phyloP scores from a whole-genome alignment of 2,329 filamentous ascomycete genomes.

The Trichothecium roseum region DNA sequence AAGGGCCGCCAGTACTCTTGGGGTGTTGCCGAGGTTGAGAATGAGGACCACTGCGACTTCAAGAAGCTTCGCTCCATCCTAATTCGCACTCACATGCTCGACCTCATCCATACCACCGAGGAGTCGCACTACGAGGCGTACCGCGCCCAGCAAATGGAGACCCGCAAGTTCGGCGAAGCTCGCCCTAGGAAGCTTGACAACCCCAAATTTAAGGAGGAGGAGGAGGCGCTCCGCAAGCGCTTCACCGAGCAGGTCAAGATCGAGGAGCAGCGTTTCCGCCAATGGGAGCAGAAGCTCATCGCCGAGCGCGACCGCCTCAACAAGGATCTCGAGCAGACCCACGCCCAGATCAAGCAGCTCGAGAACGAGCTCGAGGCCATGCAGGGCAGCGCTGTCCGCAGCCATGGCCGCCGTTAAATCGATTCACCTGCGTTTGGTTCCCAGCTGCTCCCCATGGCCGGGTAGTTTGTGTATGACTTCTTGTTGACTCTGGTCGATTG shows the following conservation, averaged over 20 bases:
- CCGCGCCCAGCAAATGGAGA: conserved; percentile 99
- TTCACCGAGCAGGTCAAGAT: conserved; percentile 99
- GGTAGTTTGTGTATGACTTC: conserved; percentile 15
- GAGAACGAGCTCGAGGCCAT: conserved; percentile 89
- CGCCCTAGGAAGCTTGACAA: conserved; percentile 97
- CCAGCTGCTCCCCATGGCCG: conserved; percentile 13
- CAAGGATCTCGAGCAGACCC: conserved; percentile 98
- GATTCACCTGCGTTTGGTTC: conserved; percentile 1
- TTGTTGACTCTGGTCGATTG: conserved; percentile 11
- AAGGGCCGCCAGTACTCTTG: conserved; percentile 99
- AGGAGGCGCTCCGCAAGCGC: conserved; percentile 94
- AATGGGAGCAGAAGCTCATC: conserved; percentile 99
- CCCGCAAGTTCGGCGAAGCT: conserved; percentile 96
- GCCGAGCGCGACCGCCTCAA: conserved; percentile 97
- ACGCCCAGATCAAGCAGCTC: conserved; percentile 85
- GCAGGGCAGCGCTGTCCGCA: conserved; percentile 83
- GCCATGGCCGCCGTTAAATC: conserved; percentile 78
- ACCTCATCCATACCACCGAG: conserved; percentile 98
- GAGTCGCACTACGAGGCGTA: conserved; percentile 99
- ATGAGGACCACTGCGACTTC: conserved; percentile 99
- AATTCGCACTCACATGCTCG: conserved; percentile 98
- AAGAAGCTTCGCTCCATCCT: conserved; percentile 99
- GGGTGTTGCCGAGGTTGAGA: conserved; percentile 99
- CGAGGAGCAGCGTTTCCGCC: conserved; percentile 96
- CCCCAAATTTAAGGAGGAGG: conserved; percentile 99